phyloP scores from a whole-genome alignment of 179 eudicot genomes.

The Heliamphora pulchella region DNA sequence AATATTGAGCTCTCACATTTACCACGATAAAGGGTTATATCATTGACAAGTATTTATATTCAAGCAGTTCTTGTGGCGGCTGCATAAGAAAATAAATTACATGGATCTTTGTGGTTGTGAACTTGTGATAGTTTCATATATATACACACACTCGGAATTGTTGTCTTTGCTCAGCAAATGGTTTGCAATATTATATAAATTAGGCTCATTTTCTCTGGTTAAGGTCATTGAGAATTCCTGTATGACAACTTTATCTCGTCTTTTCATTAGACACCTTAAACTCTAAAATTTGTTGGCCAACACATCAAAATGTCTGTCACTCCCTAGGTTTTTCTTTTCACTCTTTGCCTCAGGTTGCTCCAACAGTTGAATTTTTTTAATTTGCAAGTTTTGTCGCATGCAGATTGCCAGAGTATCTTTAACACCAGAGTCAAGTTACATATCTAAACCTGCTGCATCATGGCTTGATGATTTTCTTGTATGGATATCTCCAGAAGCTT shows the following conservation, averaged over 20 bases:
- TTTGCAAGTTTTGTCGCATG: constrained; percentile 11
- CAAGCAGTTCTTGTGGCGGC: not conserved
- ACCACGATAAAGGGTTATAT: not conserved
- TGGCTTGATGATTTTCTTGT: constrained; percentile 99
- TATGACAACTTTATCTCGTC: not conserved
- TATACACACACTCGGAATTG: too few relatives aligned
- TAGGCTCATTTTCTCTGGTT: not conserved
- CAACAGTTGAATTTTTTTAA: not conserved
- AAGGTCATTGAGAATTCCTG: not conserved
- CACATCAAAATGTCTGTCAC: not conserved
- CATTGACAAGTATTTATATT: not conserved
- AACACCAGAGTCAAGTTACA: constrained; percentile 74
- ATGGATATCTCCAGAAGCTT: constrained; percentile 99
- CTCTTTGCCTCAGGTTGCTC: constrained; percentile 7
- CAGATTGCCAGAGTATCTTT: constrained; percentile 86
- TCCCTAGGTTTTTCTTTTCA: not conserved
- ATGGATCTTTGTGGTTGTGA: not conserved
- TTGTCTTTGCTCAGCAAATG: not conserved
- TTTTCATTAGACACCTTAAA: not conserved
- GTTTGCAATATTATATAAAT: not conserved
- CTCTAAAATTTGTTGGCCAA: not conserved
- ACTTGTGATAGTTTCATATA: constrained; percentile 1
- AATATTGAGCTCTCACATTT: not conserved
- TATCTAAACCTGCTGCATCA: constrained; percentile 98
- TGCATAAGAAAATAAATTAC: not conserved